These are phyloP conservation scores for Flagelloscypha sp. DNA, from an alignment of 768 basidiomycete species.

Conservation along the genomic window DNA sequence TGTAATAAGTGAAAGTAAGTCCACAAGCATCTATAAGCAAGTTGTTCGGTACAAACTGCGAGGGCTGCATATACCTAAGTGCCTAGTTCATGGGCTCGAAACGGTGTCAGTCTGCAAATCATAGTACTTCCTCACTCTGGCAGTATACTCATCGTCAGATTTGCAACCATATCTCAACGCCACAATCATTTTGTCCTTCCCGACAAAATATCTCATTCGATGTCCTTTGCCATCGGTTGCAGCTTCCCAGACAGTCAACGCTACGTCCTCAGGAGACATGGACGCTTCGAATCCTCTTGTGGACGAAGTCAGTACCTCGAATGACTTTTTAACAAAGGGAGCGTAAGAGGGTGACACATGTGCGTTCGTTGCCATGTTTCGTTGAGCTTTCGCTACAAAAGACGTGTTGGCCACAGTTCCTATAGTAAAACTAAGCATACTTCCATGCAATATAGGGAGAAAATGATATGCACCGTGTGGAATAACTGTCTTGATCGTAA, in stretches of 20 bases:
- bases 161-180: conserved; percentile 13
- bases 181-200: no score
- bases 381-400: conserved; percentile 8
- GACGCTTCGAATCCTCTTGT: conserved; percentile 9
- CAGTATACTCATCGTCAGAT: conserved; percentile 14
- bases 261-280: conserved; percentile 14
- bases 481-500: conserved; percentile 2
- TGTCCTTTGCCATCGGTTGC: conserved; percentile 16
- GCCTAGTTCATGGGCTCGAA: no score
- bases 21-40: no score
- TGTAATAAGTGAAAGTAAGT: no score
- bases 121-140: no score
- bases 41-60: no score
- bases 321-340: conserved; percentile 7
- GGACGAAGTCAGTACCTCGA: no score
- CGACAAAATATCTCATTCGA: conserved; percentile 16
- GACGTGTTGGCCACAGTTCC: conserved; percentile 11
- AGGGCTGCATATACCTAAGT: no score
- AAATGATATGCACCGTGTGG: no score
- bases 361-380: conserved; percentile 5
- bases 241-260: conserved; percentile 11
- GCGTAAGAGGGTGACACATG: conserved; percentile 9
- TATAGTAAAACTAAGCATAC: no score
- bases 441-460: no score
- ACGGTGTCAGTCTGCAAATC: no score